Evolutionary conservation across 2,329 filamentous ascomycete genomes (phyloP).

Genomic region (Cercospora nicotianae): DNA sequence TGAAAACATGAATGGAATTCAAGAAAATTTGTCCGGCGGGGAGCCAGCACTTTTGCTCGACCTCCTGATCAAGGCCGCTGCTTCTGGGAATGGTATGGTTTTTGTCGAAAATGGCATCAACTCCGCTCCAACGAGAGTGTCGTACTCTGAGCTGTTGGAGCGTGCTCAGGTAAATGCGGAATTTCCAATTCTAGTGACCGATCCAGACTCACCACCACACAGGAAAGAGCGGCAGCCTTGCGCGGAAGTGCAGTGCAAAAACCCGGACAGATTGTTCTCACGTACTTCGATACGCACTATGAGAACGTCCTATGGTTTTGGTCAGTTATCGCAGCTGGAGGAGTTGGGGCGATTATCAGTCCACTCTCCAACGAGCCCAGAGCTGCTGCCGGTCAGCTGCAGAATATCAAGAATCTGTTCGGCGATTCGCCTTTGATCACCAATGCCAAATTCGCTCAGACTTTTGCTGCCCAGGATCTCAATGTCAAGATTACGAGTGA

Average conservation of each 20-base stretch:
- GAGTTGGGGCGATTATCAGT: slow-evolving; percentile 21
- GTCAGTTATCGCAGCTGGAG: slow-evolving; percentile 38
- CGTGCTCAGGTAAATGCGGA: slow-evolving; percentile 15
- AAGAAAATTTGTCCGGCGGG: neutral
- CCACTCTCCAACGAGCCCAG: slow-evolving; percentile 26
- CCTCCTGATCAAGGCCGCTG: slow-evolving; percentile 17
- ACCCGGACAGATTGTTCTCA: slow-evolving; percentile 17
- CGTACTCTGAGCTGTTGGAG: slow-evolving; percentile 19
- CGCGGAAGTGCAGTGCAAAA: slow-evolving; percentile 20
- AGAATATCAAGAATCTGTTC: slow-evolving; percentile 23
- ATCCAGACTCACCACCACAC: slow-evolving; percentile 5
- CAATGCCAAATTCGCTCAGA: slow-evolving; percentile 17
- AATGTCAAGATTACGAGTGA: slow-evolving; percentile 17
- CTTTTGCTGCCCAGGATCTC: slow-evolving; percentile 16
- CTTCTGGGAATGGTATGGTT: slow-evolving; percentile 8
- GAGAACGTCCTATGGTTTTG: slow-evolving; percentile 47
- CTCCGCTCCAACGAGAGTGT: slow-evolving; percentile 12
- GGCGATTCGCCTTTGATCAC: slow-evolving; percentile 14
- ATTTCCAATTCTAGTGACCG: neutral
- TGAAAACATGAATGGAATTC: neutral
- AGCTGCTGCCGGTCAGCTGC: slow-evolving; percentile 26
- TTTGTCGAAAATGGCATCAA: slow-evolving; percentile 19
- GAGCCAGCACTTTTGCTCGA: slow-evolving; percentile 10
- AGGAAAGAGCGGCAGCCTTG: slow-evolving; percentile 16
- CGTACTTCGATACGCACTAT: slow-evolving; percentile 42